Percentiles rank a stretch among this genome's conserved stretches.
Evolutionary conservation across 2,329 filamentous ascomycete species (phyloP).

Genomic region (Neonectria sp.): DNA sequence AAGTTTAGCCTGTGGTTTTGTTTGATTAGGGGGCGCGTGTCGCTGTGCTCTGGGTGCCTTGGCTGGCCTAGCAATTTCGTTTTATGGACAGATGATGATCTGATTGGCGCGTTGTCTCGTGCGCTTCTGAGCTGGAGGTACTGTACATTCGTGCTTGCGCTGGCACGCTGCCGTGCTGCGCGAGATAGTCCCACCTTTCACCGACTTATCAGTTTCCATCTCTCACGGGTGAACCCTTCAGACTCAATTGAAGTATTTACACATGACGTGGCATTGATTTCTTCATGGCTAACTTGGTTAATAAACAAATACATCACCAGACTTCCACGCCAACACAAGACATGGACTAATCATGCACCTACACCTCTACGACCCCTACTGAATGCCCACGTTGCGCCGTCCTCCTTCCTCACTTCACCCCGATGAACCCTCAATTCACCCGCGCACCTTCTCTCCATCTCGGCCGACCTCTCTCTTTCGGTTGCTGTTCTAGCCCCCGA

Average conservation of each 20-base stretch:
- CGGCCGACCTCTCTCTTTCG: neutral
- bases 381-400: constrained; percentile 16
- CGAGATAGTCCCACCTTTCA: neutral
- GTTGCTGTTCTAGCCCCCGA: constrained; percentile 12
- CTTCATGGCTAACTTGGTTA: neutral
- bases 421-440: neutral
- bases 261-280: neutral
- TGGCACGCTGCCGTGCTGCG: neutral
- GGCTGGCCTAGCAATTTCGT: constrained; percentile 36
- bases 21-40: constrained; percentile 3
- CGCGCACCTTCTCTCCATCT: constrained; percentile 3
- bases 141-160: neutral
- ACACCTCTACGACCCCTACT: neutral
- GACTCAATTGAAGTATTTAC: neutral
- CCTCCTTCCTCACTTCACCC: neutral
- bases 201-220: neutral
- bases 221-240: neutral
- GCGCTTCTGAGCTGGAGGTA: neutral
- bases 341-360: neutral
- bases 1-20: neutral
- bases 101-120: constrained; percentile 36
- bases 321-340: neutral
- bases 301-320: neutral
- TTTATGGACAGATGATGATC: constrained; percentile 2
- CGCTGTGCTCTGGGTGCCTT: neutral